Percentiles rank a stretch among this genome's conserved stretches.
These are phyloP conservation scores for Umbelopsis ramanniana DNA, from an alignment of 192 early-diverging fungal species.

Conservation along the genomic window DNA sequence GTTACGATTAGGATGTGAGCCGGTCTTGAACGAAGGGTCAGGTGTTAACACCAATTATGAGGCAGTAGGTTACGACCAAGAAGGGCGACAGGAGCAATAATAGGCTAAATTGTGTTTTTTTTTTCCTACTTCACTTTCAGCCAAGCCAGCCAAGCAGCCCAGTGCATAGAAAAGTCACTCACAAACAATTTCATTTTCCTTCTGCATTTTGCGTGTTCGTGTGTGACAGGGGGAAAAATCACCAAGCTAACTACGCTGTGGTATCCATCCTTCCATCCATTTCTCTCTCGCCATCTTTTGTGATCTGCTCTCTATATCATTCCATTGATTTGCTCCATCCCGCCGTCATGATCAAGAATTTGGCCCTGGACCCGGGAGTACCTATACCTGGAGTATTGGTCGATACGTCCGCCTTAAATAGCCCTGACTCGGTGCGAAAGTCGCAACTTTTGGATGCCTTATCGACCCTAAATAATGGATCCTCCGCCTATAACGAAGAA, in stretches of 20 bases:
- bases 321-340: neutral
- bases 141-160: no score
- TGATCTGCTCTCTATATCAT: neutral
- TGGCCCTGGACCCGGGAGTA: constrained; percentile 1
- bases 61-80: neutral
- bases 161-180: no score
- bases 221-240: neutral
- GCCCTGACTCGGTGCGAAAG: constrained; percentile 9
- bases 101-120: neutral
- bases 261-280: neutral
- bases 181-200: no score
- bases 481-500: neutral
- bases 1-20: no score
- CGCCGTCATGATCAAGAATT: constrained; percentile 5
- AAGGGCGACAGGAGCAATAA: neutral
- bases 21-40: no score
- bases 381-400: constrained; percentile 1
- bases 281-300: neutral
- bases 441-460: constrained; percentile 11
- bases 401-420: neutral
- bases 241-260: neutral
- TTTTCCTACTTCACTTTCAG: neutral
- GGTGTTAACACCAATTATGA: neutral
- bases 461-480: neutral
- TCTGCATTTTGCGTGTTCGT: neutral